A percentile compares a stretch with the other conserved stretches of the same genome.
Conservation (phyloP, 2,329 filamentous ascomycete species). For the Amauroascus niger region DNA sequence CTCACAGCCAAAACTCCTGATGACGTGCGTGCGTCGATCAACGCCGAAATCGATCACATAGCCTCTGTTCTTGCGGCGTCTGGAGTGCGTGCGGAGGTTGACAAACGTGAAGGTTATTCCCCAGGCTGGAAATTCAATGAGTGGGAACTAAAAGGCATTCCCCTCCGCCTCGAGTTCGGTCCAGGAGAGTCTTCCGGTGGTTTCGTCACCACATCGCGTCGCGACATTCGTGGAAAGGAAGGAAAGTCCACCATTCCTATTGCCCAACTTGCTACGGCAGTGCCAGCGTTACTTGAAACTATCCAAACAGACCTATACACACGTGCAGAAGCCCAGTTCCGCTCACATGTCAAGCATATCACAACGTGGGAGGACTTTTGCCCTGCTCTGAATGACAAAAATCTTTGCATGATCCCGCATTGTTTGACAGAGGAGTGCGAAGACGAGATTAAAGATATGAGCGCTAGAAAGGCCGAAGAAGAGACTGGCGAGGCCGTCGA, state of each 20-base stretch:
- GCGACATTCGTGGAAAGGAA: conserved; percentile 57
- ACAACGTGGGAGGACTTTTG: conserved; percentile 87
- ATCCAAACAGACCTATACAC: conserved; percentile 77
- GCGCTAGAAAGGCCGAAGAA: conserved; percentile 57
- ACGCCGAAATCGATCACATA: conserved; percentile 65
- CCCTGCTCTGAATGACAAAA: conserved; percentile 81
- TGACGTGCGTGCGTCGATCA: conserved; percentile 67
- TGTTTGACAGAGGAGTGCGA: conserved; percentile 79
- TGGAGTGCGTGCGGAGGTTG: conserved; percentile 67
- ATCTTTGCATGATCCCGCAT: conserved; percentile 83
- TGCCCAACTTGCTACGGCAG: conserved; percentile 58
- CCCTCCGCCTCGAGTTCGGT: conserved; percentile 87
- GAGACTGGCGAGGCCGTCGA: conserved; percentile 61
- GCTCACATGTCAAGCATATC: conserved; percentile 68
- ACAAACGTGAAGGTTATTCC: conserved; percentile 80
- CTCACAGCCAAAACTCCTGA: conserved; percentile 78
- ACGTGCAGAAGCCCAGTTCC: conserved; percentile 68
- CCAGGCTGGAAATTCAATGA: conserved; percentile 98
- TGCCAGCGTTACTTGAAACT: conserved; percentile 73
- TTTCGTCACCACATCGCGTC: conserved; percentile 74
- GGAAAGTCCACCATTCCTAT: conserved; percentile 75
- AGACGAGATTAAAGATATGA: conserved; percentile 89
- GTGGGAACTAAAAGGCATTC: conserved; percentile 94
- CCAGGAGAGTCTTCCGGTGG: conserved; percentile 84
- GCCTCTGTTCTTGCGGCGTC: conserved; percentile 58